phyloP scores from a whole-genome alignment of 805 yeast genomes.

The Pichia insulana region DNA sequence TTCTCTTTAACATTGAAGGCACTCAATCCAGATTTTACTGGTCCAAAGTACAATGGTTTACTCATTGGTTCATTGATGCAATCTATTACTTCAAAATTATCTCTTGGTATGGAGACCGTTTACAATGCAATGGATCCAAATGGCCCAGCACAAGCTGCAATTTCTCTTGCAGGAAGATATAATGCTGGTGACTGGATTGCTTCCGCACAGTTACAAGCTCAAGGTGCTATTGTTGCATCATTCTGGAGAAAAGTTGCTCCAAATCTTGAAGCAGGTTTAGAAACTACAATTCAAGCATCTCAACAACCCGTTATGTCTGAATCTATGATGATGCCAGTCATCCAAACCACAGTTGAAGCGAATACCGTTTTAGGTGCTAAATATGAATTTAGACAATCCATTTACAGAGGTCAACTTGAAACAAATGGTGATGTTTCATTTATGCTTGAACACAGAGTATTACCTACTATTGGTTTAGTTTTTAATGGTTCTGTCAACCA shows the following conservation, averaged over 20 bases:
- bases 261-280: constrained; percentile 91
- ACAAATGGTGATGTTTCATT: constrained; percentile 85
- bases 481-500: constrained; percentile 92
- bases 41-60: constrained; percentile 80
- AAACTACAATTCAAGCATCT: constrained; percentile 72
- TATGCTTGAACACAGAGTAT: constrained; percentile 84
- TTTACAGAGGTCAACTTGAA: constrained; percentile 92
- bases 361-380: constrained; percentile 92
- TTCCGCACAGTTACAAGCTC: constrained; percentile 86
- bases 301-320: constrained; percentile 70
- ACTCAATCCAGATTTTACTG: constrained; percentile 75
- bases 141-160: constrained; percentile 83
- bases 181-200: constrained; percentile 87
- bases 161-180: constrained; percentile 85
- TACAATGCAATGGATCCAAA: constrained; percentile 66
- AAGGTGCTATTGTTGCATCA: constrained; percentile 80
- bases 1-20: constrained; percentile 84
- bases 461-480: constrained; percentile 82
- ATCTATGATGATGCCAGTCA: constrained; percentile 61
- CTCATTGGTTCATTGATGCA: constrained; percentile 88
- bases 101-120: constrained; percentile 88
- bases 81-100: constrained; percentile 71
- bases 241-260: constrained; percentile 93
- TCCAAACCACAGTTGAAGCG: constrained; percentile 83
- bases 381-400: constrained; percentile 94